Conservation (phyloP, 305 asterid genomes). For the Fraxinus dipetala region DNA sequence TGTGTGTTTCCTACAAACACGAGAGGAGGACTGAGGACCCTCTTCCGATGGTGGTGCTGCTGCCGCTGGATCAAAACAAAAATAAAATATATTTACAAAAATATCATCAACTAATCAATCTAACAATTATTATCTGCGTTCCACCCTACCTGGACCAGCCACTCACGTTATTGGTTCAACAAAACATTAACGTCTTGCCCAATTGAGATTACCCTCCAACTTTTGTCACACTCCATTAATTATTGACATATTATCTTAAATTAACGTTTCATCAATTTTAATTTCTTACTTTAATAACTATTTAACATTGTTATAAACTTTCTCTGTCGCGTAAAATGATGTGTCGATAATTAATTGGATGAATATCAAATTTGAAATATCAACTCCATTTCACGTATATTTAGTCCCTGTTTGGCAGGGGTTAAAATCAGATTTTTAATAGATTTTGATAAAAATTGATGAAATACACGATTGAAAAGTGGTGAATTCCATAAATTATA, state of each 20-base stretch:
- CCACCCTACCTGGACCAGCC: conserved; percentile 10
- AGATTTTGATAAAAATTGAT: no score
- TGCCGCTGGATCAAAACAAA: conserved; percentile 1
- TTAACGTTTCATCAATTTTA: no score
- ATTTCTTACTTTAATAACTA: no score
- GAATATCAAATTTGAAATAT: no score
- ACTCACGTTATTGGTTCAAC: not conserved
- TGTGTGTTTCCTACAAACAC: not conserved
- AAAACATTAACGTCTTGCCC: not conserved
- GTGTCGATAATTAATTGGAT: not conserved
- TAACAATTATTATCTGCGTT: not conserved
- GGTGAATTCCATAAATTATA: no score
- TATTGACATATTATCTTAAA: not conserved
- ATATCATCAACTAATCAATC: conserved; percentile 3
- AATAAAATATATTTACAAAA: not conserved
- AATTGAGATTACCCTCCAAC: not conserved
- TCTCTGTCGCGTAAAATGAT: no score
- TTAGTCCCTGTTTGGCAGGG: not conserved
- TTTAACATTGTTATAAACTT: no score
- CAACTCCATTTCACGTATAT: not conserved
- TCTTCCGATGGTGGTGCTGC: not conserved
- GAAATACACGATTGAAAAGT: not conserved
- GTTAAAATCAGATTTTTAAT: no score
- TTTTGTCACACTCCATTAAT: not conserved
- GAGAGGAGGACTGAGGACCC: conserved; percentile 6